phyloP scores from a whole-genome alignment of 2,329 filamentous ascomycete species.

The Trichoderma afroharzianum region DNA sequence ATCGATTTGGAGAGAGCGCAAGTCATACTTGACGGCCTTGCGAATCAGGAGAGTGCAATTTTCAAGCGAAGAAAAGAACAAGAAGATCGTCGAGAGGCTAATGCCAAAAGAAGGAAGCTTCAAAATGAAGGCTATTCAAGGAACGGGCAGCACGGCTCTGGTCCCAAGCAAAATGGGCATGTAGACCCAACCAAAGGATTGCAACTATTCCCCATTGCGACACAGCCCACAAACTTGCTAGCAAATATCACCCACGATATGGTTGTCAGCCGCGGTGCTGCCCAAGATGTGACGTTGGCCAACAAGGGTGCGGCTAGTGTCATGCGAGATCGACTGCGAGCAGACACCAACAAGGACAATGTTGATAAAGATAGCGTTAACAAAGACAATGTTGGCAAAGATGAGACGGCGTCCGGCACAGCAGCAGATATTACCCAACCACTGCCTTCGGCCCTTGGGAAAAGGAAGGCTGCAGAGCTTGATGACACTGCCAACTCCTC shows the following conservation, averaged over 20 bases:
- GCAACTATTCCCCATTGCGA: constrained; percentile 40
- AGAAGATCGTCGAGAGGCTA: constrained; percentile 78
- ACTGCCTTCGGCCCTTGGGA: constrained; percentile 54
- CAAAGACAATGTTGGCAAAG: constrained; percentile 11
- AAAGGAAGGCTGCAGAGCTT: constrained; percentile 72
- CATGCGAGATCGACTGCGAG: constrained; percentile 74
- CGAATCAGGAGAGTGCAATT: constrained; percentile 89
- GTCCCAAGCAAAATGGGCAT: constrained; percentile 30
- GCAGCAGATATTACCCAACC: constrained; percentile 17
- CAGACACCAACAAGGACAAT: constrained; percentile 21
- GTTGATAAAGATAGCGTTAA: background rate
- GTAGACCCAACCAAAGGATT: constrained; percentile 33
- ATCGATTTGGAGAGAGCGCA: constrained; percentile 86
- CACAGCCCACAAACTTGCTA: constrained; percentile 50
- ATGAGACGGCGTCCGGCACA: constrained; percentile 20
- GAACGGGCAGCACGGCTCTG: background rate
- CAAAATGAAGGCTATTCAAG: constrained; percentile 51
- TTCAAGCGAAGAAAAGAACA: constrained; percentile 83
- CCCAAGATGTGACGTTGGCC: constrained; percentile 68
- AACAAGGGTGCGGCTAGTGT: constrained; percentile 94
- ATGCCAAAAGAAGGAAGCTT: constrained; percentile 72
- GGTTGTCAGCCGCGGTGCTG: constrained; percentile 69
- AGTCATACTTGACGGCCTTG: constrained; percentile 80
- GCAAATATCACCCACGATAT: constrained; percentile 77
- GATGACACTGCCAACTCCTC: constrained; percentile 61